Evolutionary conservation across 2,329 filamentous ascomycete genomes (phyloP).

Genomic region (Paecilomyces niveus): DNA sequence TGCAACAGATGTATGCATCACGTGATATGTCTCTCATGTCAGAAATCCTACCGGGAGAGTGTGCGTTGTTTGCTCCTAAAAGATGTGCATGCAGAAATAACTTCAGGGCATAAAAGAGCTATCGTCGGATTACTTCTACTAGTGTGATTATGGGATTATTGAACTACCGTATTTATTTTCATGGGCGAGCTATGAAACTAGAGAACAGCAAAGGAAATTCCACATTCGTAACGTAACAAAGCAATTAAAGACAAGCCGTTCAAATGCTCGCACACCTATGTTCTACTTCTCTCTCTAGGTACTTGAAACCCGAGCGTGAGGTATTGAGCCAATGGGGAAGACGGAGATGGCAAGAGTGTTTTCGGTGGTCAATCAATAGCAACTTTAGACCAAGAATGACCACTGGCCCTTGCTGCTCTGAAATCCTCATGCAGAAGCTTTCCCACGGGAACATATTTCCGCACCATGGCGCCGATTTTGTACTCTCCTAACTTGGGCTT

Average conservation of each 20-base stretch:
- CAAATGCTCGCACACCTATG: conserved; percentile 20
- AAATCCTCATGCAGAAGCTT: conserved; percentile 1
- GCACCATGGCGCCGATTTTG: conserved; percentile 6
- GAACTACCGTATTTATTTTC: conserved; percentile 23
- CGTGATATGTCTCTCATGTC: conserved; percentile 5
- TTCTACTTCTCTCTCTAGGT: conserved; percentile 23
- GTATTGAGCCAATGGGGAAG: not conserved
- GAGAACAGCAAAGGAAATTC: conserved; percentile 12
- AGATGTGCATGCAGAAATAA: no score
- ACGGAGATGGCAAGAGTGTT: not conserved
- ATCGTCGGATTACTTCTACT: not conserved
- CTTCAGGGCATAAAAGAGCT: no score
- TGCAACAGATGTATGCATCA: conserved; percentile 1
- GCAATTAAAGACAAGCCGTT: conserved; percentile 17
- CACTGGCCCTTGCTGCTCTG: not conserved
- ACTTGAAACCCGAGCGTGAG: conserved; percentile 9
- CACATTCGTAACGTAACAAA: conserved; percentile 23
- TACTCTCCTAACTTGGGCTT: conserved; percentile 18
- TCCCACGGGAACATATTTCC: not conserved
- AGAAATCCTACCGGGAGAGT: not conserved
- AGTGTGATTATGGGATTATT: not conserved
- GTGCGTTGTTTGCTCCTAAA: no score
- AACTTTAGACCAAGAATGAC: not conserved
- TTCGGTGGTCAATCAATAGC: not conserved
- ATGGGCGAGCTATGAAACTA: conserved; percentile 22